Evolutionary conservation across 2,329 filamentous ascomycete species (phyloP).

Genomic region (Blastomyces emzantsi): DNA sequence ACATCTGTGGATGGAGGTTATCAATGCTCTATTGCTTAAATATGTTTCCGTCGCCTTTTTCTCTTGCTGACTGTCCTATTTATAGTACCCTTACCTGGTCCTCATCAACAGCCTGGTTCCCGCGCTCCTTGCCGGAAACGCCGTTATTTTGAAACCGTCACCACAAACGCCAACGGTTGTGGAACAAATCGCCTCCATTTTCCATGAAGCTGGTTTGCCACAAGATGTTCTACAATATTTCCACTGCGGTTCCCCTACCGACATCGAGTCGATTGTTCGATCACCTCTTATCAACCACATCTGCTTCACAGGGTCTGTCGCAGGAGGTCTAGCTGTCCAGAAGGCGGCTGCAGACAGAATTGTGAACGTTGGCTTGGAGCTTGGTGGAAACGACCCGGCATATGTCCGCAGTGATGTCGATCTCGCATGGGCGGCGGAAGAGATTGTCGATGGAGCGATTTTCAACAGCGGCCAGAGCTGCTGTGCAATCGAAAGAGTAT

Average conservation of each 20-base stretch:
- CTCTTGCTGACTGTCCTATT: constrained; percentile 15
- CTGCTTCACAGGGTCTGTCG: constrained; percentile 90
- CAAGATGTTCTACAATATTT: constrained; percentile 82
- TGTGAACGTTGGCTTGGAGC: constrained; percentile 77
- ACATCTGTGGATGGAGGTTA: background rate
- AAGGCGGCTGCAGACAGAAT: constrained; percentile 74
- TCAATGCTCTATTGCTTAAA: background rate
- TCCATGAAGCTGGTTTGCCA: constrained; percentile 71
- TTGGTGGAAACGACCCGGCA: constrained; percentile 91
- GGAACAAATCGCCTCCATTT: constrained; percentile 70
- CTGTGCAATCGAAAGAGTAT: constrained; percentile 85
- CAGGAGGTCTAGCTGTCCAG: constrained; percentile 77
- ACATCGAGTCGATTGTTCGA: constrained; percentile 69
- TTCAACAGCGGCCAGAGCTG: constrained; percentile 99
- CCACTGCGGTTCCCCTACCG: constrained; percentile 69
- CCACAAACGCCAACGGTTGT: constrained; percentile 90
- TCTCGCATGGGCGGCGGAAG: constrained; percentile 79
- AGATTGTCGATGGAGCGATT: constrained; percentile 90
- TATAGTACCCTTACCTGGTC: constrained; percentile 85
- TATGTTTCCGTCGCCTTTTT: background rate
- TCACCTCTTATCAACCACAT: constrained; percentile 69
- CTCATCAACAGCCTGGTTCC: constrained; percentile 88
- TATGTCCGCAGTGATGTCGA: constrained; percentile 84
- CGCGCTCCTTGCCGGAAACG: constrained; percentile 81
- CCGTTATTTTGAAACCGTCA: constrained; percentile 87